Percentiles rank a stretch among this genome's conserved stretches.
These are phyloP conservation scores for Colletotrichum aenigma DNA, from an alignment of 2,329 filamentous ascomycete genomes.

Conservation along the genomic window DNA sequence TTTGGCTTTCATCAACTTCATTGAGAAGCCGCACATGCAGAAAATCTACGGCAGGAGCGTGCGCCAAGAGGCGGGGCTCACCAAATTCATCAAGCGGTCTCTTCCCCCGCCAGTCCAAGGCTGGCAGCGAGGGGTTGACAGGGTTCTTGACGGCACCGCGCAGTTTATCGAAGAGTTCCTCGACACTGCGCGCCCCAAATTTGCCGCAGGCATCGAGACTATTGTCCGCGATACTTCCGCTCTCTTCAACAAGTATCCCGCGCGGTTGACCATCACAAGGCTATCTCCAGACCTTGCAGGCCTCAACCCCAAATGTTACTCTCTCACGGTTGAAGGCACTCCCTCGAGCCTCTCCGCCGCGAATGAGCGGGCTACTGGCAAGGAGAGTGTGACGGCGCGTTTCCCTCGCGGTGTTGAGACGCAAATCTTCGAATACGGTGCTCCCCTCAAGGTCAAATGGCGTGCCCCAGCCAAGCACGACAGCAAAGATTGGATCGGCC, in stretches of 20 bases:
- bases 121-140: slow-evolving; percentile 86
- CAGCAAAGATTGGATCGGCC: slow-evolving; percentile 92
- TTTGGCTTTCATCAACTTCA: slow-evolving; percentile 86
- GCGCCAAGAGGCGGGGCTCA: slow-evolving; percentile 85
- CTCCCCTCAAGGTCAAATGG: slow-evolving; percentile 90
- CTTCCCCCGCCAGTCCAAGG: slow-evolving; percentile 83
- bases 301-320: slow-evolving; percentile 80
- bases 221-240: slow-evolving; percentile 88
- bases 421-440: slow-evolving; percentile 84
- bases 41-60: slow-evolving; percentile 90
- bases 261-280: slow-evolving; percentile 81
- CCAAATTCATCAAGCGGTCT: slow-evolving; percentile 87
- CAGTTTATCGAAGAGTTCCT: slow-evolving; percentile 92
- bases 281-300: slow-evolving; percentile 82
- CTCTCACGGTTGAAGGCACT: slow-evolving; percentile 74
- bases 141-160: slow-evolving; percentile 81
- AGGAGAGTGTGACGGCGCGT: slow-evolving; percentile 74
- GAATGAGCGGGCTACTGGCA: slow-evolving; percentile 68
- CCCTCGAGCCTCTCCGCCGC: slow-evolving; percentile 52
- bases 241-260: slow-evolving; percentile 88
- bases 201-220: slow-evolving; percentile 83
- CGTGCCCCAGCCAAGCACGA: slow-evolving; percentile 85
- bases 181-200: slow-evolving; percentile 82
- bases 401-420: slow-evolving; percentile 75
- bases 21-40: slow-evolving; percentile 97